These are phyloP conservation scores for Canariomyces notabilis DNA, from an alignment of 2,329 filamentous ascomycete species.

Conservation along the genomic window DNA sequence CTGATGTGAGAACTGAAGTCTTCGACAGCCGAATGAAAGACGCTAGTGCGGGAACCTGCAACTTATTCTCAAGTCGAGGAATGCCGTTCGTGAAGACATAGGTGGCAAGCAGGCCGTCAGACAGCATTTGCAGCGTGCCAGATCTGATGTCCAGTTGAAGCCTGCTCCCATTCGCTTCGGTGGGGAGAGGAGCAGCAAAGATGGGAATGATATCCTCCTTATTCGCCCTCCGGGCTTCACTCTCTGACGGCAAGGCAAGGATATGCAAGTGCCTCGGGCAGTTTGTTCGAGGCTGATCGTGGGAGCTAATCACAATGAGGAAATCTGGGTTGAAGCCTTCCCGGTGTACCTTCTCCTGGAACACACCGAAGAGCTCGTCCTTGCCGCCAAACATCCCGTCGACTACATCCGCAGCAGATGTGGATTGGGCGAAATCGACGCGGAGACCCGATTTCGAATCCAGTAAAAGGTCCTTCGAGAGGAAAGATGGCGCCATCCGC, in stretches of 20 bases:
- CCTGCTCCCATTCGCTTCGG: constrained; percentile 8
- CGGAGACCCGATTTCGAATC: constrained; percentile 32
- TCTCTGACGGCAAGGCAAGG: constrained; percentile 27
- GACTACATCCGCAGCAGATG: constrained; percentile 43
- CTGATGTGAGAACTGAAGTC: constrained; percentile 60
- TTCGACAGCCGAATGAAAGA: constrained; percentile 65
- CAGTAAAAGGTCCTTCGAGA: constrained; percentile 37
- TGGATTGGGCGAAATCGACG: constrained; percentile 47
- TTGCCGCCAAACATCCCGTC: constrained; percentile 53
- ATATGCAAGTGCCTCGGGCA: constrained; percentile 33
- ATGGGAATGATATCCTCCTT: constrained; percentile 23
- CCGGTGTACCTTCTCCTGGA: constrained; percentile 43
- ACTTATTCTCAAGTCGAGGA: constrained; percentile 53
- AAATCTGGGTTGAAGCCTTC: constrained; percentile 47
- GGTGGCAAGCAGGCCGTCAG: constrained; percentile 48
- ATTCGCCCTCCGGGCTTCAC: constrained; percentile 13
- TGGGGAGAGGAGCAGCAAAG: constrained; percentile 23
- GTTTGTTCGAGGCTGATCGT: constrained; percentile 21
- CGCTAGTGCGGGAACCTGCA: constrained; percentile 46
- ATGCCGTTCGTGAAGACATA: constrained; percentile 57
- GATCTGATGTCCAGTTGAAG: constrained; percentile 52
- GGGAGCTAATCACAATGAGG: constrained; percentile 45
- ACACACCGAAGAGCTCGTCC: constrained; percentile 46
- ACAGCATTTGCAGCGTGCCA: constrained; percentile 59
- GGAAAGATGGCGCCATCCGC: constrained; percentile 39